Base-by-base conservation (phyloP, 2,329 filamentous ascomycete species). In the Pseudogymnoascus sp. region DNA sequence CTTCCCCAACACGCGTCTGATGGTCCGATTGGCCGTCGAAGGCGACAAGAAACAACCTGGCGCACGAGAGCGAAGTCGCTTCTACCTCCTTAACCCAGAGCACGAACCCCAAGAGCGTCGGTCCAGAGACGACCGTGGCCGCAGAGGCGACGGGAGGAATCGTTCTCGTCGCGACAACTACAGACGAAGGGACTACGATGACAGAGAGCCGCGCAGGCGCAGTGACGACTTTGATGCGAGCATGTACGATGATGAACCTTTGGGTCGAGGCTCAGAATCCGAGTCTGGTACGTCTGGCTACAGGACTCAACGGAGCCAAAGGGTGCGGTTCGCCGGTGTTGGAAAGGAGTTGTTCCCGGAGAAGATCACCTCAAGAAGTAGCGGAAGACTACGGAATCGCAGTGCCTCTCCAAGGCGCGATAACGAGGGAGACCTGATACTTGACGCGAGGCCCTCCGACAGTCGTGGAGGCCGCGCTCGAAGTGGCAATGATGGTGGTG, bases 81-180 rank as follows among this genome's bases (percentile, higher is more conserved):
- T 95, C 76, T 99, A 99, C 72, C 84, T 97, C 35, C 81, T 94
- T 69, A 90, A 97, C 68, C 93, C 93, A 1, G 90, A 96, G 67
- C 85, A 91, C 70, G 92, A 96, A 69, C 91, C 88, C 2, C 86
- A 87, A 66, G 91, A 90, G 75, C 82, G 84, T 59, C 78, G 85
- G 64, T 81, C 86, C 62, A 79, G 78, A 62, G 78, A 82, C 58
- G 79, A 82, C 39, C 73, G 77, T 62, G 72, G 76, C 43, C 71
- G 73, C 12, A 68, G 70, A 59, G 71, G 72, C 32, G 66, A 71
- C 9, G 66, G 71, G 18, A 73, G 74, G 54, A 68, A 71, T 22
- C 25, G 57, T n/a, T 35, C 32, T 38, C 57, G 57, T 12, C 77
- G 76, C 65, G 78, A 79, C 62, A 81, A 79, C 70, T 90, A 87